A percentile compares a stretch with the other conserved stretches of the same genome.
phyloP scores from a whole-genome alignment of 768 basidiomycete species.

The Amylocystis lapponica region DNA sequence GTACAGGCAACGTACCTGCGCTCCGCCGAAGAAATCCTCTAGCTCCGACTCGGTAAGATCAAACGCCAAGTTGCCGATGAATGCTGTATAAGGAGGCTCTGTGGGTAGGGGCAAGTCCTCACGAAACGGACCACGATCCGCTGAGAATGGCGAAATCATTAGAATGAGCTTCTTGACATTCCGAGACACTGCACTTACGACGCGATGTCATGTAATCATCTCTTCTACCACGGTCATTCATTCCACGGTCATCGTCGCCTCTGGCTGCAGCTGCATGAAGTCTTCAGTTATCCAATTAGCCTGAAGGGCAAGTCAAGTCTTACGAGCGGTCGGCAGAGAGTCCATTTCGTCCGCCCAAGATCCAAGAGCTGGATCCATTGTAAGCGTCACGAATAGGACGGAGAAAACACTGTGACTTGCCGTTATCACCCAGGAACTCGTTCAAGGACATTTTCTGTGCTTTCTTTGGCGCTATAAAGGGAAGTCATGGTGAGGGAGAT shows the following conservation, averaged over 20 bases:
- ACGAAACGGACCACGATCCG: constrained; percentile 60
- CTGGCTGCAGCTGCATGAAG: constrained; percentile 50
- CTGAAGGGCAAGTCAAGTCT: constrained; percentile 31
- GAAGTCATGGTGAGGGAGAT: constrained; percentile 6
- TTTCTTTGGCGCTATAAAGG: constrained; percentile 73
- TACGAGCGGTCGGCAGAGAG: constrained; percentile 86
- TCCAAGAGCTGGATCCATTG: constrained; percentile 55
- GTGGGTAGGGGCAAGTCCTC: constrained; percentile 97
- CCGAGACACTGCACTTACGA: constrained; percentile 37
- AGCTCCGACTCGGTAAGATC: constrained; percentile 85
- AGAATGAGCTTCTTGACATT: neutral
- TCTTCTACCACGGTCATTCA: constrained; percentile 45
- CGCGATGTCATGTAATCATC: constrained; percentile 64
- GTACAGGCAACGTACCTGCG: constrained; percentile 39
- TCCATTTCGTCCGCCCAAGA: constrained; percentile 99
- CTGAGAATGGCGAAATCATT: constrained; percentile 25
- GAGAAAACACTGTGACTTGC: constrained; percentile 42
- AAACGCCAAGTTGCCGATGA: constrained; percentile 92
- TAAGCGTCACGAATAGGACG: constrained; percentile 9
- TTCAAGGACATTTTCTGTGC: constrained; percentile 89
- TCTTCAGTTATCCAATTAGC: neutral
- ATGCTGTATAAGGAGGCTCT: constrained; percentile 93
- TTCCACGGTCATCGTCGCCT: constrained; percentile 56
- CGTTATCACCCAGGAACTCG: constrained; percentile 83
- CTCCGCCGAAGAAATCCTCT: constrained; percentile 68